Base-by-base conservation (phyloP, 2,329 filamentous ascomycete species). In the Coniochaeta ligniaria region DNA sequence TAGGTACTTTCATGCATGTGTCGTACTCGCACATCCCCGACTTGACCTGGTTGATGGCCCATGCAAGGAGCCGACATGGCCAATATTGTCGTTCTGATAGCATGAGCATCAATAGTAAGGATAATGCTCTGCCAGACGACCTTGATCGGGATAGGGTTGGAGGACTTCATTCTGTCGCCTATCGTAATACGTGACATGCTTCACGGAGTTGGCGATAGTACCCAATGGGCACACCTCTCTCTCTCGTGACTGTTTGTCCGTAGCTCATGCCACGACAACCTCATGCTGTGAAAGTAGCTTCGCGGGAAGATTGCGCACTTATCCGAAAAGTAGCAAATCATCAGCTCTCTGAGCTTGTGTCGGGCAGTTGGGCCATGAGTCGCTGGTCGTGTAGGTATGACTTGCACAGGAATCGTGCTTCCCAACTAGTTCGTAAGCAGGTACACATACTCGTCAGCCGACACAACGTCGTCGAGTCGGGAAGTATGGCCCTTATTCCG, bases 401-500 rank as follows among this genome's bases (percentile, higher is more conserved):
- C 24, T 52, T 52, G 8, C 6, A 26, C 47, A 3, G 31, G 8
- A 26, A 16, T n/a, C 4, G 47, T 52, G 47, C 47, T 28, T 26
- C 24, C 24, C 47, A 9, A 8, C 47, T 7, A 28, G 2, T 52
- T 11, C 22, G 22, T 36, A 36, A 16, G 24, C 17, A 31, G 47
- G 24, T 17, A n/a, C 22, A 52, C 24, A 52, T n/a, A 28, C 26
- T 17, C 20, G 16, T 28, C 24, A 52, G 22, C 47, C 24, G 26
- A 17, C 26, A 52, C 47, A 5, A 5, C 7, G 6, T 52, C 24
- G 24, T 26, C 47, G 26, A 52, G 47, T 31, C 22, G 14, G 22
- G 3, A 28, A 16, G 47, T 17, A 17, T n/a, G 24, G 26, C 11
- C 28, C 65, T 73, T 69, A 78, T 66, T 82, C 79, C 9, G 79